Percentiles rank a stretch among this genome's conserved stretches.
These are phyloP conservation scores for Paecilomyces niveus DNA, from an alignment of 2,329 filamentous ascomycete species.

Conservation along the genomic window DNA sequence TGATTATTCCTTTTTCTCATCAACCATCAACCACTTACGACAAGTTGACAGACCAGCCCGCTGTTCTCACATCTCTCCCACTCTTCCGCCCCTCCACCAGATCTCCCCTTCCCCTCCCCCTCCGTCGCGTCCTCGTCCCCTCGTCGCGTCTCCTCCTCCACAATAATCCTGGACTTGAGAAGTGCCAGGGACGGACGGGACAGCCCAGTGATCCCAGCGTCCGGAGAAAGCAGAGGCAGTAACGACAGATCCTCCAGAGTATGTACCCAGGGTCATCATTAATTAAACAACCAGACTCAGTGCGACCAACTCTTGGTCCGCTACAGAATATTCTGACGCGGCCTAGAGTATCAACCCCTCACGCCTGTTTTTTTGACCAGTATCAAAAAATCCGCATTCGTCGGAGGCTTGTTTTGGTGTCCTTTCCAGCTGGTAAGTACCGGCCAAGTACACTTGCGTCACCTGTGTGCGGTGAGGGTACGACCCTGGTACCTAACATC, in stretches of 20 bases:
- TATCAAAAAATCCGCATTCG: too few relatives aligned
- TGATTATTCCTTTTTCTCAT: neutral
- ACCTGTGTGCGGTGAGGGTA: slow-evolving; percentile 14
- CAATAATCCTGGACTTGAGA: neutral
- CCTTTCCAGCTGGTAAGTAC: slow-evolving; percentile 3
- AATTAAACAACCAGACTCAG: too few relatives aligned
- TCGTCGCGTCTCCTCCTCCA: neutral
- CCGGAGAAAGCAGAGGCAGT: neutral
- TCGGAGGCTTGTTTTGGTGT: too few relatives aligned
- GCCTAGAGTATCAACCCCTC: too few relatives aligned
- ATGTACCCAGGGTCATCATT: too few relatives aligned
- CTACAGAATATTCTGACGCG: too few relatives aligned
- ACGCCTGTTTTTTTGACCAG: too few relatives aligned
- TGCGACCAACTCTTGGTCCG: too few relatives aligned
- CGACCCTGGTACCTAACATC: slow-evolving; percentile 8
- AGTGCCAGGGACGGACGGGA: neutral
- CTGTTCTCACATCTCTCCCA: neutral
- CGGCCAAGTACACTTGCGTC: slow-evolving; percentile 13
- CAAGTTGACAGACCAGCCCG: neutral
- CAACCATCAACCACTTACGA: neutral
- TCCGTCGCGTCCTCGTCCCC: slow-evolving; percentile 1
- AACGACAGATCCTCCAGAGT: neutral
- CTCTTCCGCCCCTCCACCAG: slow-evolving; percentile 5
- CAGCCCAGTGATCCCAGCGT: neutral
- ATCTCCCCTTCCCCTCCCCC: slow-evolving; percentile 4